A percentile compares a stretch with the other conserved stretches of the same genome.
These are phyloP conservation scores for Globisporangium nunn DNA, from an alignment of 352 stramenopile species.

Conservation along the genomic window DNA sequence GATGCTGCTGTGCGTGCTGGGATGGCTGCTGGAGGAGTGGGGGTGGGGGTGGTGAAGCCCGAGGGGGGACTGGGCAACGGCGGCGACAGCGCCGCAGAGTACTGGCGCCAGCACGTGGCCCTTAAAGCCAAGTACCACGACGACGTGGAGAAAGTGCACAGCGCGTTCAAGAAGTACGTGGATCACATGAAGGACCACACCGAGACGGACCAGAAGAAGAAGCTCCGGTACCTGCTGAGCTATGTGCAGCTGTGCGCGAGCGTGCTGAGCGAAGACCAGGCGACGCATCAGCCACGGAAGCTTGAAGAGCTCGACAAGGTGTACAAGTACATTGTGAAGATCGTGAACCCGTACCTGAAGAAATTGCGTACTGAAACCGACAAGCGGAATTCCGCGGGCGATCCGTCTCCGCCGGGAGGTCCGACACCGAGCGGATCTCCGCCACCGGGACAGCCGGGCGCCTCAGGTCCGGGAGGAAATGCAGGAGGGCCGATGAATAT, in stretches of 20 bases:
- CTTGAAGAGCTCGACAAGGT: slow-evolving; percentile 83
- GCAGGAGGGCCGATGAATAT: slow-evolving; percentile 12
- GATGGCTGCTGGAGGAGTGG: slow-evolving; percentile 2
- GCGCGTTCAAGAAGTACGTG: slow-evolving; percentile 83
- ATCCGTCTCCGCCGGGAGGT: not conserved
- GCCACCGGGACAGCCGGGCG: slow-evolving; percentile 7
- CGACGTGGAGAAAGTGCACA: slow-evolving; percentile 83
- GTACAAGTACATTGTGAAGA: slow-evolving; percentile 88
- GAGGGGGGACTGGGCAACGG: slow-evolving; percentile 14
- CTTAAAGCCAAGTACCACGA: slow-evolving; percentile 77
- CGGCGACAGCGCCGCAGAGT: slow-evolving; percentile 50
- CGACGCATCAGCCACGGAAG: slow-evolving; percentile 60
- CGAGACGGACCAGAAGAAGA: slow-evolving; percentile 84
- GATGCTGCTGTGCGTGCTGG: not conserved
- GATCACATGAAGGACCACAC: slow-evolving; percentile 85
- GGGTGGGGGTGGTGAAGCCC: slow-evolving; percentile 1
- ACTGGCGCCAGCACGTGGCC: slow-evolving; percentile 72
- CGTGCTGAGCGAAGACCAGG: slow-evolving; percentile 73
- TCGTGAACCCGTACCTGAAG: slow-evolving; percentile 83
- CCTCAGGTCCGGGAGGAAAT: slow-evolving; percentile 9
- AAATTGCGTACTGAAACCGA: slow-evolving; percentile 78
- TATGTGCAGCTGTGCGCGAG: slow-evolving; percentile 78
- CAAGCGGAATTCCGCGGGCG: slow-evolving; percentile 27
- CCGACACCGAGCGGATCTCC: not conserved
- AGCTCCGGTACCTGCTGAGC: slow-evolving; percentile 73